Evolutionary conservation across 2,329 filamentous ascomycete species (phyloP).

Genomic region (Zymoseptoria crescenta): DNA sequence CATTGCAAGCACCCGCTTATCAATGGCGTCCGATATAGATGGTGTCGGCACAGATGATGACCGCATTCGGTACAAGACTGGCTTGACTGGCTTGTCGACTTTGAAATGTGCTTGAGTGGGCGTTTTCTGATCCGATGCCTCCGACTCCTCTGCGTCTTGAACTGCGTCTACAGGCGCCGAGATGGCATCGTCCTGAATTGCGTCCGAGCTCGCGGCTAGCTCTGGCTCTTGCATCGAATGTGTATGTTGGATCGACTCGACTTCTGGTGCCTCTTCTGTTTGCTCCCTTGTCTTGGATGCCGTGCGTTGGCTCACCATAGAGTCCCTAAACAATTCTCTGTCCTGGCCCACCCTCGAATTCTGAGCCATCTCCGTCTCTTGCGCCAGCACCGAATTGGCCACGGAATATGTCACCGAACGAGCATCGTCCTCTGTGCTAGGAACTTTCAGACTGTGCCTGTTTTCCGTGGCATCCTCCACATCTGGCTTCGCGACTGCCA

Average conservation of each 20-base stretch:
- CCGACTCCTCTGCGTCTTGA: constrained; percentile 1
- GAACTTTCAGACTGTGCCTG: constrained; percentile 18
- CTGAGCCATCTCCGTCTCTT: not conserved
- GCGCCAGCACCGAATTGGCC: not conserved
- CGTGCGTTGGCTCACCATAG: not conserved
- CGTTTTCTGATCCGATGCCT: not conserved
- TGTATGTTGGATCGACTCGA: not conserved
- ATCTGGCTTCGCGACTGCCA: not conserved
- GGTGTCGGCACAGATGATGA: constrained; percentile 21
- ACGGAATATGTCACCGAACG: not conserved
- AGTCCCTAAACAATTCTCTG: not conserved
- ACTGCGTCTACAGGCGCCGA: not conserved
- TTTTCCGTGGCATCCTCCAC: constrained; percentile 12
- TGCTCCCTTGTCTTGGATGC: not conserved
- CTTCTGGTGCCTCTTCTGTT: not conserved
- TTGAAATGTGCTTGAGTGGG: not conserved
- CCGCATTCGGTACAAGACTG: constrained; percentile 18
- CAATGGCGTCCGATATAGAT: not conserved
- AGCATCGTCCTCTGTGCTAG: not conserved
- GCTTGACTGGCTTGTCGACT: not conserved
- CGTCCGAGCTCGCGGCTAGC: not conserved
- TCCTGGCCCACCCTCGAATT: not conserved
- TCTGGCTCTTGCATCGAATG: not conserved
- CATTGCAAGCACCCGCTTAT: not conserved
- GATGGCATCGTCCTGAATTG: not conserved